Evolutionary conservation across 345 rosid genomes (phyloP).

Genomic region (Populus davidiana): DNA sequence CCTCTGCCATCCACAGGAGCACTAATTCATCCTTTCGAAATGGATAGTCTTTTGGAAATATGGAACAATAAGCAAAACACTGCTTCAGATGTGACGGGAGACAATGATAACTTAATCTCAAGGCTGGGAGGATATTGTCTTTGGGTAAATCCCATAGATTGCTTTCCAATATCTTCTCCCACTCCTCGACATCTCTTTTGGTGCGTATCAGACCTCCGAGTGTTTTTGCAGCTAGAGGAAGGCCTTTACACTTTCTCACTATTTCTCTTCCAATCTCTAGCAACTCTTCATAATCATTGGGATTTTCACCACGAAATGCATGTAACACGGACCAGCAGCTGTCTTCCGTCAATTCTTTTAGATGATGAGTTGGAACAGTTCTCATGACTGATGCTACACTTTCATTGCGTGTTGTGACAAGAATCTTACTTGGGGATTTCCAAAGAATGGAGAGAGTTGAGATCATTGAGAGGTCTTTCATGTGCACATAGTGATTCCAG

Average conservation of each 20-base stretch:
- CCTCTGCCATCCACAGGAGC: constrained; percentile 26
- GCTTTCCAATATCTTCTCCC: constrained; percentile 2
- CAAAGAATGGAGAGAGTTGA: too few species aligned
- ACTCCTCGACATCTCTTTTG: neutral
- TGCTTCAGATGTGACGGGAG: neutral
- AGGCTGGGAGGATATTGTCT: neutral
- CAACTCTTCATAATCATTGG: neutral
- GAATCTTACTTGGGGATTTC: neutral
- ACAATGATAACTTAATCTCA: constrained; percentile 5
- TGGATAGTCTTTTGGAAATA: constrained; percentile 2
- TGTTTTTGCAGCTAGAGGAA: constrained; percentile 10
- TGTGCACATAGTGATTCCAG: too few species aligned
- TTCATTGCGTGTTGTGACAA: constrained; percentile 7
- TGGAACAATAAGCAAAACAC: neutral
- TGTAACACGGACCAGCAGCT: constrained; percentile 6
- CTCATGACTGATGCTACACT: neutral
- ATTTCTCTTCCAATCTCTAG: neutral
- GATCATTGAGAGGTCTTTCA: too few species aligned
- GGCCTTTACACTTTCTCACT: constrained; percentile 2
- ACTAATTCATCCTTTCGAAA: neutral
- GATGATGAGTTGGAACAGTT: neutral
- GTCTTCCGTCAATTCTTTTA: constrained; percentile 1
- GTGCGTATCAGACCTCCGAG: neutral
- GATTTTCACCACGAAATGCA: neutral
- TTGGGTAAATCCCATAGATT: neutral